Evolutionary conservation across 495 filamentous ascomycete species (phyloP), one percentile per base, ranked within the genome.

Genomic region (Daldinia bambusicola): DNA sequence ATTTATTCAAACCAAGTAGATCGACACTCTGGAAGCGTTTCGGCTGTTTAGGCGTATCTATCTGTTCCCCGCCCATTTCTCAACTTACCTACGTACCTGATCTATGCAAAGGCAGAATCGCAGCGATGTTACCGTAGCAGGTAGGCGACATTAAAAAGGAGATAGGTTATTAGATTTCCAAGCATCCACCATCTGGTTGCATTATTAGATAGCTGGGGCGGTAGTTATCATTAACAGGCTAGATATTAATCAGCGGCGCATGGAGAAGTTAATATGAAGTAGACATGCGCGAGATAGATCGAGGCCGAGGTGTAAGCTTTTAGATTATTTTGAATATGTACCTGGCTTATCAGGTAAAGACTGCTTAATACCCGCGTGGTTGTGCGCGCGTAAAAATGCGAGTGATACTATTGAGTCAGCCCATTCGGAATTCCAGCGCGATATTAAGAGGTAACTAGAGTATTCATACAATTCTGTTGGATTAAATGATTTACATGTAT

Each of bases 31-130:
- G 43, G 52, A 34, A 43, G 51, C 26, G 57, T 61, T 61, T 57
- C 62, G 41, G 68, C 31, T 61, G 58, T 61, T 71, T 70, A 70
- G 30, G 52, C 51, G 60, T 69, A 55, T 53, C 53, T 48, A 70
- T 36, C 55, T 31, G 56, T 58, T 37, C 63, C 63, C 69, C 63
- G 67, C 69, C 57, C 58, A 41, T 58, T 36, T 55, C 26, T 26
- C 1, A 26, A 26, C 26, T 26, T 26, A 56, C 30, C 12, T 56
- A 34, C 1, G 1, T 36, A 53, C 50, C 30, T 53, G 30, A 32
- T 32, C 22, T 53, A 7, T 3, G 40, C 13, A 31, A 8, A 52
- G 50, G 50, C 62, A 43, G 30, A 37, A 57, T 57, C 20, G 7
- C 14, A 1, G 16, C 16, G 6, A 52, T 52, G 50, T 4, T 52